phyloP scores from a whole-genome alignment of 768 basidiomycete species.

The Leccinum truebloodii region DNA sequence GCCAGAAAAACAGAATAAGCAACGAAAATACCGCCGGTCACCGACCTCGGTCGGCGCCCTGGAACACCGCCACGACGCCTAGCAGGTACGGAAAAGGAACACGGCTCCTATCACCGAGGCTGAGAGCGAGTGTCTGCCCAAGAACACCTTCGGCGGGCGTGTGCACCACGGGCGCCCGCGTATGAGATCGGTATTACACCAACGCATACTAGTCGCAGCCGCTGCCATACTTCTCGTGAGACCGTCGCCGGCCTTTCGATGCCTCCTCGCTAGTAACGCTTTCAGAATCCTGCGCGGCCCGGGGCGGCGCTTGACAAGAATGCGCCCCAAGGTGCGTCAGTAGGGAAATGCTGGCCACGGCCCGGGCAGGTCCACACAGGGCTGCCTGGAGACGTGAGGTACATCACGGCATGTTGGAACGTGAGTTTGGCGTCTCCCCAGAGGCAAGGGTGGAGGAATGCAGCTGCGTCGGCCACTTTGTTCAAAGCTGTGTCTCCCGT shows the following conservation, averaged over 20 bases:
- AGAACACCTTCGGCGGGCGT: background rate
- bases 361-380: too few species aligned
- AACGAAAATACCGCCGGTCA: too few species aligned
- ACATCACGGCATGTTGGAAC: too few species aligned
- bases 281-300: background rate
- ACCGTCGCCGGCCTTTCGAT: background rate
- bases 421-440: background rate
- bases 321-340: background rate
- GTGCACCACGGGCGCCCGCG: background rate
- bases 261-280: background rate
- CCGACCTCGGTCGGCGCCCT: too few species aligned
- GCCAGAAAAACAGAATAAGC: too few species aligned
- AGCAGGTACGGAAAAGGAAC: too few species aligned
- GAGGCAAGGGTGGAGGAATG: conserved; percentile 18
- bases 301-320: conserved; percentile 6
- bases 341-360: too few species aligned
- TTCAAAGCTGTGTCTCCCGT: conserved; percentile 20
- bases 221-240: conserved; percentile 3
- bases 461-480: conserved; percentile 20
- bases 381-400: too few species aligned
- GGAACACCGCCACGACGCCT: too few species aligned
- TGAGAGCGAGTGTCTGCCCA: background rate
- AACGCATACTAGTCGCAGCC: background rate
- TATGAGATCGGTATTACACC: background rate
- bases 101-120: background rate